A percentile compares a stretch with the other conserved stretches of the same genome.
Conservation (phyloP, 2,329 filamentous ascomycete species). For the Sporothrix inflata region DNA sequence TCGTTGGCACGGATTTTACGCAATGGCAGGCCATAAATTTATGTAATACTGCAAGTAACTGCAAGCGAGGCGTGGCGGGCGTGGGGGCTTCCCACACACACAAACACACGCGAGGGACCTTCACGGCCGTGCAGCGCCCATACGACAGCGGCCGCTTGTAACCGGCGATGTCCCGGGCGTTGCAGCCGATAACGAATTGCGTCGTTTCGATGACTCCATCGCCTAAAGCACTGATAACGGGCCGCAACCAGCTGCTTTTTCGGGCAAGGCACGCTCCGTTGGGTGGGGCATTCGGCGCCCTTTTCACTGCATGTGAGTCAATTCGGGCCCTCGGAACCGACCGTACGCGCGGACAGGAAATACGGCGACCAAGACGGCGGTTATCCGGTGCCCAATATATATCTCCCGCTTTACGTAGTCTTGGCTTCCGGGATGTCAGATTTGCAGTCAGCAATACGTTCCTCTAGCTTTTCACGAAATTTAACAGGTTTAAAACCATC, state of each 20-base stretch:
- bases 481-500: not conserved
- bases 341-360: not conserved
- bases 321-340: not conserved
- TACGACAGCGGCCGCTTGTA: not conserved
- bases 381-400: not conserved
- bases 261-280: not conserved
- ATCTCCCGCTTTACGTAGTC: not conserved
- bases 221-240: not conserved
- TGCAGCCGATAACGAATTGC: not conserved
- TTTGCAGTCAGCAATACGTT: not conserved
- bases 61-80: not conserved
- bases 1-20: not conserved
- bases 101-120: too few species aligned
- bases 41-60: not conserved
- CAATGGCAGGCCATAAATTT: conserved; percentile 4
- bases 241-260: not conserved
- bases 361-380: not conserved
- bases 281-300: not conserved
- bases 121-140: too few species aligned
- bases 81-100: not conserved
- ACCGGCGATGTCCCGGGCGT: not conserved
- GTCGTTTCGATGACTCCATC: not conserved
- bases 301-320: not conserved
- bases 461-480: too few species aligned
- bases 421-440: not conserved